Percentiles rank a stretch among this genome's conserved stretches.
Conservation (phyloP, 805 yeast genomes). For the Candida insectalens region DNA sequence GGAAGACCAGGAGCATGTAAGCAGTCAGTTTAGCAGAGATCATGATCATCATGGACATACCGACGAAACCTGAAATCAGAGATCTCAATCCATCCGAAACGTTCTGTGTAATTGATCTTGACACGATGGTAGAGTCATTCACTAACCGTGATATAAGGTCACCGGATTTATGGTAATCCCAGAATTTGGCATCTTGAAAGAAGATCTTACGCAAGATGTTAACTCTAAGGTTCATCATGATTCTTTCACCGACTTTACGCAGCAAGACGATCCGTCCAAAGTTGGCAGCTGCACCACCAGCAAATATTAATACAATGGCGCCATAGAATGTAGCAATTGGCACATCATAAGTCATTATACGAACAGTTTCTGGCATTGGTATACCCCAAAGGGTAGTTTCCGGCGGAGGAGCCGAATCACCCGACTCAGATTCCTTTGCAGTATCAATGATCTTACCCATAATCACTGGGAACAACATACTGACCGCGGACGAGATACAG, state of each 20-base stretch:
- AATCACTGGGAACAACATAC: slow-evolving; percentile 73
- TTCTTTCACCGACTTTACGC: slow-evolving; percentile 73
- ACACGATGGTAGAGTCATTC: slow-evolving; percentile 81
- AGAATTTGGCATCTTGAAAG: slow-evolving; percentile 80
- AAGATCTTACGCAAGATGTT: slow-evolving; percentile 68
- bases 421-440: slow-evolving; percentile 29
- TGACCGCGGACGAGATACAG: slow-evolving; percentile 62
- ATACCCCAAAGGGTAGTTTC: slow-evolving; percentile 7
- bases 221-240: slow-evolving; percentile 77
- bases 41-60: slow-evolving; percentile 83
- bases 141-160: slow-evolving; percentile 84
- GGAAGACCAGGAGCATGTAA: slow-evolving; percentile 70
- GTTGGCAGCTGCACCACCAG: slow-evolving; percentile 69
- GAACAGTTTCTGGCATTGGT: slow-evolving; percentile 12
- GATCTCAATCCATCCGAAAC: slow-evolving; percentile 89
- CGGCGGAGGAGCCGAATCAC: slow-evolving; percentile 11
- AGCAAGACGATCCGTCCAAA: slow-evolving; percentile 71
- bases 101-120: slow-evolving; percentile 80
- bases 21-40: slow-evolving; percentile 78
- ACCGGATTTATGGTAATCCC: slow-evolving; percentile 85
- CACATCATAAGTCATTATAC: slow-evolving; percentile 38
- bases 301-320: slow-evolving; percentile 51
- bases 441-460: slow-evolving; percentile 84
- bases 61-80: slow-evolving; percentile 72
- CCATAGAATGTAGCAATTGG: slow-evolving; percentile 55